Conservation (phyloP, 441 rosid genomes). For the Erysimum pusillum region DNA sequence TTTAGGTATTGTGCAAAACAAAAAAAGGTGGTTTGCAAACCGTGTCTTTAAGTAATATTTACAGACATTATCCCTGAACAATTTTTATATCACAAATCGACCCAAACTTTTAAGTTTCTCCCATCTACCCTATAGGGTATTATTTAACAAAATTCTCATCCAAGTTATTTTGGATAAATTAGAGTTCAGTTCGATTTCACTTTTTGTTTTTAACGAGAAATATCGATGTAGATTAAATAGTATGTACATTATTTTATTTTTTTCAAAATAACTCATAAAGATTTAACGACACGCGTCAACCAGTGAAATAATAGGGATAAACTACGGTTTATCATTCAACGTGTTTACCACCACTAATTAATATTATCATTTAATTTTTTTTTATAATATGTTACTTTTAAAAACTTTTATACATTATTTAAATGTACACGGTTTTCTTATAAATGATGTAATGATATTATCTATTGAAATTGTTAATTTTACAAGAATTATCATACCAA, state of each 20-base stretch:
- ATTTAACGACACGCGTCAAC: background rate
- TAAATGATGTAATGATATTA: background rate
- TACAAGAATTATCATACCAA: background rate
- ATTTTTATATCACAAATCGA: background rate
- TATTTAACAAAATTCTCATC: no score
- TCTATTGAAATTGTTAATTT: background rate
- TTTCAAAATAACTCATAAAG: background rate
- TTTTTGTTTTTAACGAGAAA: background rate
- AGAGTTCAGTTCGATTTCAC: background rate
- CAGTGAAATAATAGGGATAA: background rate
- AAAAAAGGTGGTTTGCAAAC: no score
- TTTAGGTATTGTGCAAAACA: no score
- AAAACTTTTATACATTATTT: background rate
- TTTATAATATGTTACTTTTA: background rate
- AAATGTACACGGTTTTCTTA: background rate
- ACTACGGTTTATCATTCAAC: background rate
- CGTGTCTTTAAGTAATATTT: background rate
- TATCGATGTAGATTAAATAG: background rate
- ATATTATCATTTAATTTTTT: accelerated
- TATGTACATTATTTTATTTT: background rate
- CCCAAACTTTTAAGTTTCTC: background rate
- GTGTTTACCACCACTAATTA: background rate
- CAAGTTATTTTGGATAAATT: background rate
- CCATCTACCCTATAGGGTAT: no score
- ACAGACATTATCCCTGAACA: background rate